Base-by-base conservation (phyloP, 169 alveolate genomes). In the Amoebophrya sp. region DNA sequence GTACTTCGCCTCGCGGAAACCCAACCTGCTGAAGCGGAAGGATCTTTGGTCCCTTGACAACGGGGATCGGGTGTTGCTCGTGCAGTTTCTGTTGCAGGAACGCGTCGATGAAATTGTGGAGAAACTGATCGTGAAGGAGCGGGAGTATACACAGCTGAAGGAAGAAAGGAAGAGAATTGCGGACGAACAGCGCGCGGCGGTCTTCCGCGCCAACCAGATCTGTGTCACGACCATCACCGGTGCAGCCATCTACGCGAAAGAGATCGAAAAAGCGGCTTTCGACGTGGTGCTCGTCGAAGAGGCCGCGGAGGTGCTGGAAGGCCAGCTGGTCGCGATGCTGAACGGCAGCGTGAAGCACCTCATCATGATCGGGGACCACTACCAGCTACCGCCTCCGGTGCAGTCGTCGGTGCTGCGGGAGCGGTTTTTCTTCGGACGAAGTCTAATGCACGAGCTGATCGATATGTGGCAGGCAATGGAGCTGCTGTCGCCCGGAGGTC, bases 311-410 rank as follows among this genome's bases (percentile, higher is more conserved):
- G 83, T 66, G 83, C 35, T 66, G 35, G 83, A 66, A 25, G 83
- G 38, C 32, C 83, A 66, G 83, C 83, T 66, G 83, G 18, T 66
- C 83, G 83, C 83, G 7, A 7, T 2, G 2, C 35, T 66, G 35
- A 2, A 66, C 32, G 18, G 18, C 7, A 7, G 32, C 35, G 83
- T 66, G 38, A 66, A 66, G 32, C 83, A 66, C 35, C 83, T 66
- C 32, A 66, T 66, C 83, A 66, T 66, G 83, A 66, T 66, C 83
- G 83, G 83, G 35, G 83, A 66, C 83, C 83, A 66, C 83, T 66
- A 25, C 83, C 83, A 66, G 83, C 83, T 66, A 25, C 83, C 83
- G 29, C 83, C 83, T 2, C 83, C 83, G 35, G 83, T 66, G 29
- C 83, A 66, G 32, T 7, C 32, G 32, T 7, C 35, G 7, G 35